Evolutionary conservation across 306 rosid species (phyloP).

Genomic region (Sophora flavescens): DNA sequence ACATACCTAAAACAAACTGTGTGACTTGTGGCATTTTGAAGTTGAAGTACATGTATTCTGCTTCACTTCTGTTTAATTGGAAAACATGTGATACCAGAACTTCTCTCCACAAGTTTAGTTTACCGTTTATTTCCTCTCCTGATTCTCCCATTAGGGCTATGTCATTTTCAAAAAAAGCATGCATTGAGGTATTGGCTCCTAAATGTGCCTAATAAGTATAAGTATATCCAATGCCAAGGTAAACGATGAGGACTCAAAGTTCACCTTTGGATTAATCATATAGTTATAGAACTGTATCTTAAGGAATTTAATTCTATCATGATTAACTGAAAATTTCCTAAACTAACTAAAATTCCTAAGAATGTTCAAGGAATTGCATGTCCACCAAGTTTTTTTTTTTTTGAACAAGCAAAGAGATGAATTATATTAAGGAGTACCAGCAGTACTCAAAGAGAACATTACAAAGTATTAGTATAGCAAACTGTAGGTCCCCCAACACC

Average conservation of each 20-base stretch:
- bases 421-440: too few relatives aligned
- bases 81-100: too few relatives aligned
- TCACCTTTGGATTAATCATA: background rate
- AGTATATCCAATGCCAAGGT: background rate
- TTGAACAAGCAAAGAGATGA: too few relatives aligned
- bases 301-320: background rate
- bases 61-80: background rate
- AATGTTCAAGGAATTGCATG: too few relatives aligned
- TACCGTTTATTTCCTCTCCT: background rate
- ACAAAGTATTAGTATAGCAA: too few relatives aligned
- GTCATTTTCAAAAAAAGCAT: background rate
- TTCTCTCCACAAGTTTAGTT: background rate
- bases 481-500: too few relatives aligned
- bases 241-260: background rate
- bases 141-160: background rate
- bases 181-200: background rate
- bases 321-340: background rate
- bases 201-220: background rate
- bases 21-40: background rate
- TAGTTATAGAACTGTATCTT: background rate
- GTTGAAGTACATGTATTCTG: background rate
- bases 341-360: too few relatives aligned
- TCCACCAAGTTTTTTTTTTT: too few relatives aligned
- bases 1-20: background rate
- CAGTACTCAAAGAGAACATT: too few relatives aligned